These are phyloP conservation scores for Arachnopeziza araneosa DNA, from an alignment of 2,329 filamentous ascomycete genomes.

Conservation along the genomic window DNA sequence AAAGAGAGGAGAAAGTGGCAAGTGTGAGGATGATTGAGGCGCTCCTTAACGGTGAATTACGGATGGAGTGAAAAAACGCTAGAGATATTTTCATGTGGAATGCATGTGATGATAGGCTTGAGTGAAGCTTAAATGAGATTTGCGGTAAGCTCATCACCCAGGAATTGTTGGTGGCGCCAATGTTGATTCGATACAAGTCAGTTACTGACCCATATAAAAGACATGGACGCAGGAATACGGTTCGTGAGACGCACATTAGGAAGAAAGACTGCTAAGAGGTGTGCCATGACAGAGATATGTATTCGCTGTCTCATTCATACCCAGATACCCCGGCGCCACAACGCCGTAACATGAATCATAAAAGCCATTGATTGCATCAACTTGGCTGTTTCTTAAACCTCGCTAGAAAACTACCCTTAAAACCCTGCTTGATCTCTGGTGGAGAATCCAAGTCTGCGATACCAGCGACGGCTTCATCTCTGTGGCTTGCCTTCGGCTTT, in stretches of 20 bases:
- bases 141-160: not conserved
- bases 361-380: conserved; percentile 9
- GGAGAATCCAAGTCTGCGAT: conserved; percentile 14
- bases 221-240: not conserved
- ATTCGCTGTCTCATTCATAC: not conserved
- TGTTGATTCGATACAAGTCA: not conserved
- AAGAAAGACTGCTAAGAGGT: not conserved
- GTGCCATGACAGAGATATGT: not conserved
- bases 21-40: conserved; percentile 45
- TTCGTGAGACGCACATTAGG: not conserved
- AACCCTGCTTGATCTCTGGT: conserved; percentile 11
- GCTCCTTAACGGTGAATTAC: conserved; percentile 40
- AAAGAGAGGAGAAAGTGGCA: conserved; percentile 39
- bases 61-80: not conserved
- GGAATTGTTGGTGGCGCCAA: not conserved
- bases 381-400: conserved; percentile 25
- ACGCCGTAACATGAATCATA: conserved; percentile 1
- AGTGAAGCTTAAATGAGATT: not conserved
- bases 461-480: conserved; percentile 1
- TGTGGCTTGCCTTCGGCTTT: conserved; percentile 17
- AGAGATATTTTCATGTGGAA: not conserved
- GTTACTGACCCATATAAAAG: not conserved
- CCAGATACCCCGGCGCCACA: conserved; percentile 6
- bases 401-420: conserved; percentile 22
- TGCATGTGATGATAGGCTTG: not conserved